A percentile compares a stretch with the other conserved stretches of the same genome.
phyloP scores from a whole-genome alignment of 1,284 basidiomycete species.

The Boletus smithii region DNA sequence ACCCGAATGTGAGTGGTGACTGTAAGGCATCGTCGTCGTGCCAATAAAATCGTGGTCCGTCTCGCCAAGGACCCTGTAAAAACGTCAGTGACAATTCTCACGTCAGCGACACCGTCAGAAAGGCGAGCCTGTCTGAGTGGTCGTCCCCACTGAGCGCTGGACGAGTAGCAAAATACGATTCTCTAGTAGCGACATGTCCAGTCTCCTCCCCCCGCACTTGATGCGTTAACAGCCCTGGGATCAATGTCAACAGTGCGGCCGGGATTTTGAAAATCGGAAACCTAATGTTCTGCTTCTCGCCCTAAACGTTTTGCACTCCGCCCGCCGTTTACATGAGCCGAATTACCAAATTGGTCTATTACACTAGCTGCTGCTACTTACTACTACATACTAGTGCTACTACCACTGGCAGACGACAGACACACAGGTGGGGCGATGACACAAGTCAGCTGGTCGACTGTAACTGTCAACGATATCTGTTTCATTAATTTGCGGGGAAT shows the following conservation, averaged over 20 bases:
- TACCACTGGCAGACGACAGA: too few species aligned
- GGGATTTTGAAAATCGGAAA: slow-evolving; percentile 35
- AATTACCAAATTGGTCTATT: too few species aligned
- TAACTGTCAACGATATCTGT: slow-evolving; percentile 11
- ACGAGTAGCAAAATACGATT: too few species aligned
- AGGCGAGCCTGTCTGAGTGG: too few species aligned
- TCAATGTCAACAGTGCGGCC: slow-evolving; percentile 9
- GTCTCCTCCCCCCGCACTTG: slow-evolving; percentile 32
- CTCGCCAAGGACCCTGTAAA: background rate
- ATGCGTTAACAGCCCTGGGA: slow-evolving; percentile 20
- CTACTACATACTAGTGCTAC: too few species aligned
- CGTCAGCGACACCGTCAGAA: background rate
- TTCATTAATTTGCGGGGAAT: slow-evolving; percentile 31
- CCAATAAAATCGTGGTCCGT: too few species aligned
- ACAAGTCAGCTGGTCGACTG: slow-evolving; percentile 15
- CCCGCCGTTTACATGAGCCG: too few species aligned
- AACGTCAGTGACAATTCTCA: slow-evolving; percentile 14
- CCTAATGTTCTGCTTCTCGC: slow-evolving; percentile 29
- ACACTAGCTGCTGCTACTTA: too few species aligned
- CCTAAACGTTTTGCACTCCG: slow-evolving; percentile 27
- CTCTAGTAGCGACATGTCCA: too few species aligned
- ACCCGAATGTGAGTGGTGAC: slow-evolving; percentile 95
- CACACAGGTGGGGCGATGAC: too few species aligned
- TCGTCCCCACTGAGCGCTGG: too few species aligned
- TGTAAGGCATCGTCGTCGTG: slow-evolving; percentile 65